phyloP scores from a whole-genome alignment of 2,329 filamentous ascomycete genomes.

The Chrysosporium queenslandicum region DNA sequence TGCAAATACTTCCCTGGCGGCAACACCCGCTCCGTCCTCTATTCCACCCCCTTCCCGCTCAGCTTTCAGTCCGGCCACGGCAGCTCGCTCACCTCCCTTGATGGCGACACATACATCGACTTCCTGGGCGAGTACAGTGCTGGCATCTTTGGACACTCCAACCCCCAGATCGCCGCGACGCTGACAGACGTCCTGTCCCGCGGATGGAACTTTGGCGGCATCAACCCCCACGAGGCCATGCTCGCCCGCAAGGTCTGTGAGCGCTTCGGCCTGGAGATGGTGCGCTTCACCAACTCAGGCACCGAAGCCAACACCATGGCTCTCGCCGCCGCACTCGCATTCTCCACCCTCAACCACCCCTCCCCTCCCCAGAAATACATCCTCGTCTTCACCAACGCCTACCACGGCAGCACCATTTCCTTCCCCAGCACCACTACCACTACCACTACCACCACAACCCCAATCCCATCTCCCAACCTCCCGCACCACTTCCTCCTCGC shows the following conservation, averaged over 20 bases:
- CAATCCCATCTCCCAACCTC: slow-evolving; percentile 33
- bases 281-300: slow-evolving; percentile 56
- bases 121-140: slow-evolving; percentile 52
- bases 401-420: slow-evolving; percentile 47
- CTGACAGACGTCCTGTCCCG: slow-evolving; percentile 39
- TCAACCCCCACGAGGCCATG: slow-evolving; percentile 43
- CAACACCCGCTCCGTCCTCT: not conserved
- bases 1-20: not conserved
- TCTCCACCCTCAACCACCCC: slow-evolving; percentile 22
- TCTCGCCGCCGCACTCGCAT: slow-evolving; percentile 45
- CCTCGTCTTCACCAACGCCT: slow-evolving; percentile 43
- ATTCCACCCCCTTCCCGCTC: slow-evolving; percentile 26
- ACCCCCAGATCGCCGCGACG: slow-evolving; percentile 44
- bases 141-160: slow-evolving; percentile 56
- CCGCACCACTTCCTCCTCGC: slow-evolving; percentile 52
- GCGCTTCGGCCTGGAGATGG: slow-evolving; percentile 47
- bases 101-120: slow-evolving; percentile 21
- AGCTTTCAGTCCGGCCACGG: slow-evolving; percentile 24
- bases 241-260: slow-evolving; percentile 45
- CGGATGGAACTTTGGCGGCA: slow-evolving; percentile 48
- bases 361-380: too few species aligned
- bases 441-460: too few species aligned
- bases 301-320: slow-evolving; percentile 57
- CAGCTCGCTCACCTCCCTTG: slow-evolving; percentile 23
- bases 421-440: too few species aligned